Evolutionary conservation across 208 protist genomes (phyloP), one percentile per base, ranked within the genome.

Genomic region (Crithidia acanthocephali): DNA sequence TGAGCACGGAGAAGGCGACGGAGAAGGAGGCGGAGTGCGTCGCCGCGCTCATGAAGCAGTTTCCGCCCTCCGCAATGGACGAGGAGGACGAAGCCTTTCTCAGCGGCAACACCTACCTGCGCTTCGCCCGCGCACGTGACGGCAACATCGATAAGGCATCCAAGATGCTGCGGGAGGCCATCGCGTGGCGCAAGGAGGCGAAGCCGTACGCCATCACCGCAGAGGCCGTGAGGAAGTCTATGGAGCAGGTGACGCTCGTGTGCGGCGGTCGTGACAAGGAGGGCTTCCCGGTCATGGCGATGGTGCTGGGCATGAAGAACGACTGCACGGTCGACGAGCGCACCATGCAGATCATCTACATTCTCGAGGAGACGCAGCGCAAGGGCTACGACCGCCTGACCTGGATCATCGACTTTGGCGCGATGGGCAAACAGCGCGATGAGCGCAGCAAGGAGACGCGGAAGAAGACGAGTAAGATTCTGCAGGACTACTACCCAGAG

Each of bases 401-500:
- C 33, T 89, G 85, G 81, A 79, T 93, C 51, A 71, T 89, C 35
- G 85, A 93, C 73, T 91, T 93, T 72, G 60, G 69, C 4, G 70
- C 80, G 37, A 80, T 93, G 77, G 80, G 85, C 9, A 85, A 85
- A 58, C 80, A 90, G 56, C 65, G 75, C 27, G 80, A 88, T 59
- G 50, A 61, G 51, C 68, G 55, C 56, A 76, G 57, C 51, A 77
- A 68, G 57, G 79, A 76, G 59, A 75, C 81, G 13, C 76, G 85
- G 8, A 88, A 90, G 63, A 62, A 79, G 32, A 84, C 75, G 20
- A 91, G 81, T 74, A 74, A 89, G 57, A 90, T 90, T 4, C 51
- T 93, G 68, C 80, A 85, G 48, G 74, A 90, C 52, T 83, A 89
- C 78, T 93, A 93, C 76, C 88, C 88, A 0, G 84, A 91, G 75